Conservation (phyloP, 768 basidiomycete genomes). For the Lactifluus subvellereus region DNA sequence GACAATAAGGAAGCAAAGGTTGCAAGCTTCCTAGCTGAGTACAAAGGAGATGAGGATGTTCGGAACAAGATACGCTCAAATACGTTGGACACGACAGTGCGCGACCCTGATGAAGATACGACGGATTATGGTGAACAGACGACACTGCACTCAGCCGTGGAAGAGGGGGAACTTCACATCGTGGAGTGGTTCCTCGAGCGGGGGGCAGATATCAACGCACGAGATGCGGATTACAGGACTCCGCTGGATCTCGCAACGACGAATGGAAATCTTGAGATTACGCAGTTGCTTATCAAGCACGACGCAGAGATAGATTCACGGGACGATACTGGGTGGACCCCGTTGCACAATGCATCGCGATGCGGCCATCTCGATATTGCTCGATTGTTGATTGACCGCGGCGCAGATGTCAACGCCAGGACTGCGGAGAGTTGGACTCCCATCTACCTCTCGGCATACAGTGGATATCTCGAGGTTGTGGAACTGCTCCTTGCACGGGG, state of each 20-base stretch:
- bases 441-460: not conserved
- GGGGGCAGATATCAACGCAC: not conserved
- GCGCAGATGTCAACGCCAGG: not conserved
- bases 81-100: not conserved
- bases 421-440: not conserved
- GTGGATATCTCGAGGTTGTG: not conserved
- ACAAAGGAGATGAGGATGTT: not conserved
- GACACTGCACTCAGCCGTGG: not conserved
- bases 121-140: no score
- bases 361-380: not conserved
- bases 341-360: not conserved
- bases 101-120: not conserved
- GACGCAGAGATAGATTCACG: constrained; percentile 1
- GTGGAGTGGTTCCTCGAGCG: not conserved
- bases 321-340: not conserved
- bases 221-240: not conserved
- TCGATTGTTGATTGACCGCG: not conserved
- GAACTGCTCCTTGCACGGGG: not conserved
- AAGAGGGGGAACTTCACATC: not conserved
- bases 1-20: not conserved
- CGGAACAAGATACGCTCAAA: not conserved
- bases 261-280: not conserved
- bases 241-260: not conserved
- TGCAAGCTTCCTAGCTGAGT: not conserved
- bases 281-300: not conserved